Evolutionary conservation across 768 basidiomycete species (phyloP).

Genomic region (Trametes coccinea): DNA sequence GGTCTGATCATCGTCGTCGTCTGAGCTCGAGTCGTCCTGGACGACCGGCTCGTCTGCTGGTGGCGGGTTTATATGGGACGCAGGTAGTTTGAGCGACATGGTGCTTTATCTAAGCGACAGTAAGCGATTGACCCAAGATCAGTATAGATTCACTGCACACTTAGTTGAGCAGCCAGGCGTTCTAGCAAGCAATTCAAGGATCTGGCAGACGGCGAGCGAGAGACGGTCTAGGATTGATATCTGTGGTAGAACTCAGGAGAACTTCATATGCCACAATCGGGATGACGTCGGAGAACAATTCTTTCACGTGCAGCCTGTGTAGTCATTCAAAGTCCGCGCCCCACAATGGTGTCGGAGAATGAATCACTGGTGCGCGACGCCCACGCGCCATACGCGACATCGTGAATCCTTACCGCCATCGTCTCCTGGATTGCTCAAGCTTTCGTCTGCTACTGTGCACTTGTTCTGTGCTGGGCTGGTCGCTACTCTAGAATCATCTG

Average conservation of each 20-base stretch:
- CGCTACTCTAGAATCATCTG: no score
- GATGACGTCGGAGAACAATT: constrained; percentile 3
- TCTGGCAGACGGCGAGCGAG: background rate
- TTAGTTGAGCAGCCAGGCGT: background rate
- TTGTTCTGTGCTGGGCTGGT: no score
- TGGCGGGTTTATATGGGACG: constrained; percentile 4
- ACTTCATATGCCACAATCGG: constrained; percentile 3
- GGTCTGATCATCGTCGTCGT: constrained; percentile 51
- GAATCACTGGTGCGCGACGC: no score
- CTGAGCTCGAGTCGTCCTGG: constrained; percentile 21
- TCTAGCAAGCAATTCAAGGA: background rate
- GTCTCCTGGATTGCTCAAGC: no score
- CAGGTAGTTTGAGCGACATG: constrained; percentile 20
- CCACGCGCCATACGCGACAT: no score
- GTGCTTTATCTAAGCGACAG: background rate
- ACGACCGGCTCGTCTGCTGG: constrained; percentile 8
- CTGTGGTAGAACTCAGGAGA: constrained; percentile 1
- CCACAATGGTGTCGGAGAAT: no score
- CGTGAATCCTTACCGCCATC: no score
- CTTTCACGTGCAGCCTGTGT: background rate
- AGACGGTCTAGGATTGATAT: background rate
- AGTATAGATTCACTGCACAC: background rate
- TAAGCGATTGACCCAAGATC: background rate
- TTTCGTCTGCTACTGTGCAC: no score
- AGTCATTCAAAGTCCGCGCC: no score